Base-by-base conservation (phyloP, 257 asterid species). In the Eucommia ulmoides region DNA sequence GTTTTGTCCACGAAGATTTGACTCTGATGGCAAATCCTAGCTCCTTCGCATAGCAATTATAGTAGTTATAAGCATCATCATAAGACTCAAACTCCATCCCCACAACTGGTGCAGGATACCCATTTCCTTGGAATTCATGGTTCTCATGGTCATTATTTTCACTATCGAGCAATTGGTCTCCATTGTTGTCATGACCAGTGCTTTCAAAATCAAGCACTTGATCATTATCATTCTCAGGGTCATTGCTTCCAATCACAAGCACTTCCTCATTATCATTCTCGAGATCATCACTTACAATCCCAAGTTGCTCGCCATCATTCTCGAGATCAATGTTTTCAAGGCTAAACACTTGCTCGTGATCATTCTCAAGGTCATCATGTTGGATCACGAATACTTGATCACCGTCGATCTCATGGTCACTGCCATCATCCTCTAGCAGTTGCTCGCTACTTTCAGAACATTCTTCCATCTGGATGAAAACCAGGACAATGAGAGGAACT, bases 81-180 rank as follows among this genome's bases (percentile, higher is more conserved):
- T 82, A 86, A 6, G 88, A 75, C 51, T 82, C 93, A 51, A 86
- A 86, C 50, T 86, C 96, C 93, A 78, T 80, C 23, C 94, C 93
- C 6, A 66, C 67, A 22, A 68, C 74, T 8, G 93, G 96, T 1
- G 73, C 57, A 29, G 66, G 72, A 45, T 65, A 65, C 23, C 20
- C 47, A 23, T 45, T 61, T 35, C 33, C 60, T 12, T 47, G 61
- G 8, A 35, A 57, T n/a, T 29, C 21, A 45, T 21, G 29, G 20
- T 45, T 44, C 7, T 47, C 60, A 33, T 41, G 55, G 45, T 23
- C 65, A 54, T 42, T 68, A 45, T 64, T 24, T 8, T 20, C 52
- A 23, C 51, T 47, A 59, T 67, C 62, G 21, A 56, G 58, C 49
- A 70, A 17, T 53, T 50, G 60, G 38, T 56, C 60, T 24, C 56